Evolutionary conservation across 2,329 filamentous ascomycete genomes (phyloP).

Genomic region (Colletotrichum siamense): DNA sequence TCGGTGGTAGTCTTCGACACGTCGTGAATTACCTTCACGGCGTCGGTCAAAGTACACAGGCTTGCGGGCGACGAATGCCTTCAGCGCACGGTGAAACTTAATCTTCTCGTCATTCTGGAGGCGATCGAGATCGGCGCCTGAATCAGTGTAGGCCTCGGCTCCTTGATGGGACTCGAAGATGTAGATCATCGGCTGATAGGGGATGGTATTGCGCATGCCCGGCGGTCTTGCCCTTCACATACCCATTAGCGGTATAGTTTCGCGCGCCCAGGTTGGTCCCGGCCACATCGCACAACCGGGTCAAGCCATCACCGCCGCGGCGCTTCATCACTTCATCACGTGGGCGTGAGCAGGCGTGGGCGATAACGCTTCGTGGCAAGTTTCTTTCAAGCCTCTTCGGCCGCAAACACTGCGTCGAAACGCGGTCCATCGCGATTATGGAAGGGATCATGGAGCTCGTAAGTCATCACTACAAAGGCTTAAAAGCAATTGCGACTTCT

Average conservation of each 20-base stretch:
- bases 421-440: neutral
- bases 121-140: too few relatives aligned
- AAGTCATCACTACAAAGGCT: neutral
- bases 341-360: neutral
- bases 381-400: neutral
- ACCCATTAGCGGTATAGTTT: neutral
- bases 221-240: neutral
- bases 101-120: too few relatives aligned
- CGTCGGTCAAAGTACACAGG: too few relatives aligned
- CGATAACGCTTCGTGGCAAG: neutral
- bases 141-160: too few relatives aligned
- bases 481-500: fast-evolving
- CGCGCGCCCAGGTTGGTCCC: neutral
- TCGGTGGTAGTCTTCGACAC: too few relatives aligned
- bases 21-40: too few relatives aligned
- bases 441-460: neutral
- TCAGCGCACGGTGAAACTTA: too few relatives aligned
- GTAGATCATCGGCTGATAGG: too few relatives aligned
- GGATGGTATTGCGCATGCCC: too few relatives aligned
- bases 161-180: too few relatives aligned
- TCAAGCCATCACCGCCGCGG: neutral
- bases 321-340: neutral
- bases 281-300: neutral
- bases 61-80: too few relatives aligned
- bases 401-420: neutral